Conservation (phyloP, 1,139 yeast genomes). For the Suhomyces atakaporum region DNA sequence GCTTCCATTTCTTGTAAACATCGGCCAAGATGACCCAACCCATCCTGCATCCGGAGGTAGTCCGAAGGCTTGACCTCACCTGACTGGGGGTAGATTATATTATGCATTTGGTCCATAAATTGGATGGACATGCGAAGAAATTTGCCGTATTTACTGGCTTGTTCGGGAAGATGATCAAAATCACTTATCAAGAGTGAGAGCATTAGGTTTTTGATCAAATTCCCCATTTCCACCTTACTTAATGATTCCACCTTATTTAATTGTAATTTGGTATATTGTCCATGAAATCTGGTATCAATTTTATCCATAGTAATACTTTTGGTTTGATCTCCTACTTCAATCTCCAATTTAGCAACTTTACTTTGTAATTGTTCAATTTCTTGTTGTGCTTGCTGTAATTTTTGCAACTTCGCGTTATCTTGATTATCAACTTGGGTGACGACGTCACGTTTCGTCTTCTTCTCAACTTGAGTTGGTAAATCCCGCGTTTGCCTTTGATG, state of each 20-base stretch:
- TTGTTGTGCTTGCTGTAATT: constrained; percentile 4
- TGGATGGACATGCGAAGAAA: constrained; percentile 24
- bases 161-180: constrained; percentile 28
- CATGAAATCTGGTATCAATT: constrained; percentile 22
- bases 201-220: constrained; percentile 35
- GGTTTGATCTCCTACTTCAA: constrained; percentile 14
- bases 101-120: constrained; percentile 35
- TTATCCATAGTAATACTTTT: constrained; percentile 6
- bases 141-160: constrained; percentile 28
- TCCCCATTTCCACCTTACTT: constrained; percentile 28
- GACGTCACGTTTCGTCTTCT: no score
- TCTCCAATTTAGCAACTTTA: background rate
- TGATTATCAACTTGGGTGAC: constrained; percentile 2
- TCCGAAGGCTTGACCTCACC: constrained; percentile 15
- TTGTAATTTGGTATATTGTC: constrained; percentile 29
- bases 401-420: constrained; percentile 1
- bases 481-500: constrained; percentile 2
- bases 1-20: constrained; percentile 28
- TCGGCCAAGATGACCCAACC: constrained; percentile 16
- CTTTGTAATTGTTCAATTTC: constrained; percentile 7
- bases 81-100: constrained; percentile 15
- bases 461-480: constrained; percentile 2
- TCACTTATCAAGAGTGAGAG: constrained; percentile 34
- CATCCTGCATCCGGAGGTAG: constrained; percentile 15
- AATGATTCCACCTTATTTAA: constrained; percentile 31